Evolutionary conservation across 441 rosid genomes (phyloP), one percentile per base, ranked within the genome.

Genomic region (Populus hybrid): DNA sequence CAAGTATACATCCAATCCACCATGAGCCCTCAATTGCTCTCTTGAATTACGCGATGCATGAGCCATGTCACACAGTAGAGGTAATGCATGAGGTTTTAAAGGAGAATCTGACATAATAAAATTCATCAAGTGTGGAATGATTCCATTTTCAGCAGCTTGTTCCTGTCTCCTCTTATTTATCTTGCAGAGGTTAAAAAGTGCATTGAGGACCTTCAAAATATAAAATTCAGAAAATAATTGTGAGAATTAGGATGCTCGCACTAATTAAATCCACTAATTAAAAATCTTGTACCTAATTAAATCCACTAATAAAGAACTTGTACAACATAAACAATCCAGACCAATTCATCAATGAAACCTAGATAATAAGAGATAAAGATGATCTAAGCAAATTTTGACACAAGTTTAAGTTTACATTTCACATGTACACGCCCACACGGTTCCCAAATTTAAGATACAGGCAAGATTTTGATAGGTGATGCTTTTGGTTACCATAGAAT

Each of bases 11-110:
- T 96, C 98, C 85, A 96, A 87, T 71, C 98, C 97, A 69, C 97
- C 98, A 70, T 96, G 97, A 30, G 92, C 97, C 84, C 98, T 91
- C 85, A 96, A 84, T 85, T 93, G 99, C 86, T 96, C 99, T 86
- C 99, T 90, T 72, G 99, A 94, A 80, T 94, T 96, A 70, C 32
- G 32, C 3, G 32, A 30, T 30, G 32, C 32, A 30, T 30, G 32
- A 30, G 32, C 32, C 32, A 30, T 30, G 32, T 30, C 32, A 30
- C 32, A 30, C 32, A 30, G 32, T 30, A 30, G 32, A 30, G 32
- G 32, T 30, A 30, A 30, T 30, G 32, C 32, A 30, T 30, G 32
- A 30, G 32, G 32, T 30, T 30, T 30, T 30, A 30, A 30, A 30
- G 32, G 32, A 30, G 32, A 30, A 30, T 30, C 32, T 30, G 32